Percentiles rank a stretch among this genome's conserved stretches.
Conservation (phyloP, 768 basidiomycete genomes). For the Polyporus arcularius region DNA sequence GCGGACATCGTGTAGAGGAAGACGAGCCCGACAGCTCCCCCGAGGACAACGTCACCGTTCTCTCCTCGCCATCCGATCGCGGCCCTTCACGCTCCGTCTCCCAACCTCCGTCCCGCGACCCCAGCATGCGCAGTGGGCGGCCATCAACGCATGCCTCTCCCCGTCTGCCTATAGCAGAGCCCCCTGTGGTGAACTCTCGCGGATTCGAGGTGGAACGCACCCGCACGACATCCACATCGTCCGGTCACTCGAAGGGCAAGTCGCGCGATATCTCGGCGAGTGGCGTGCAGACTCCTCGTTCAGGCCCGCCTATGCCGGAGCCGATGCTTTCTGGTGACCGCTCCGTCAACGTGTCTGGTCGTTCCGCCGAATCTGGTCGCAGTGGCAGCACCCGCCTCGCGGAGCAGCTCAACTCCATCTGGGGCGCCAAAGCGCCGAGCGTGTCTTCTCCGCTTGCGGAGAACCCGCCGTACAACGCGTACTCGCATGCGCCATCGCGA, state of each 20-base stretch:
- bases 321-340: slow-evolving; percentile 37
- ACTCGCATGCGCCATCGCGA: slow-evolving; percentile 5
- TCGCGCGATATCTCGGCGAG: slow-evolving; percentile 23
- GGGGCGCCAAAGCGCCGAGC: slow-evolving; percentile 37
- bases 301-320: slow-evolving; percentile 21
- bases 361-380: slow-evolving; percentile 38
- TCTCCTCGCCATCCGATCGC: slow-evolving; percentile 40
- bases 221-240: slow-evolving; percentile 19
- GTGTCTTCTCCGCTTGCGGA: slow-evolving; percentile 17
- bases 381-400: slow-evolving; percentile 36
- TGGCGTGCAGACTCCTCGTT: slow-evolving; percentile 20
- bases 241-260: slow-evolving; percentile 28
- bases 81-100: slow-evolving; percentile 53
- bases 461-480: slow-evolving; percentile 17
- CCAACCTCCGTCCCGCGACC: slow-evolving; percentile 53
- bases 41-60: slow-evolving; percentile 57
- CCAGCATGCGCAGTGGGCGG: slow-evolving; percentile 28
- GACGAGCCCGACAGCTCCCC: slow-evolving; percentile 66
- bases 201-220: slow-evolving; percentile 14
- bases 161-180: slow-evolving; percentile 18
- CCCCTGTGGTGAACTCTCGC: slow-evolving; percentile 8
- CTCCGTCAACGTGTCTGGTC: slow-evolving; percentile 31
- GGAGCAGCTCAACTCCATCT: slow-evolving; percentile 47
- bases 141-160: slow-evolving; percentile 31
- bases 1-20: slow-evolving; percentile 72